A percentile compares a stretch with the other conserved stretches of the same genome.
Conservation (phyloP, 345 rosid genomes). For the Raphanus sativus region DNA sequence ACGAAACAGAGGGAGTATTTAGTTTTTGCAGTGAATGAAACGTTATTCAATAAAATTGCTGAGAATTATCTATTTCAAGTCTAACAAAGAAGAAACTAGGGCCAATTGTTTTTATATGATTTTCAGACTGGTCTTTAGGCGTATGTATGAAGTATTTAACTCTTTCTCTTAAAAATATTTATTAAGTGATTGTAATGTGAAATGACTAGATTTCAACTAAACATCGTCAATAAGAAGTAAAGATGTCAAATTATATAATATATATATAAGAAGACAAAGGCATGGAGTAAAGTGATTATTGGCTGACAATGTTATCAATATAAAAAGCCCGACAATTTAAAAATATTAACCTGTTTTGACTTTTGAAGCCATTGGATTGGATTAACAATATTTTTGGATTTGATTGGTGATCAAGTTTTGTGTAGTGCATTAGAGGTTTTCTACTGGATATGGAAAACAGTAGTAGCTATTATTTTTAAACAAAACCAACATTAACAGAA, state of each 20-base stretch:
- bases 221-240: constrained; percentile 10
- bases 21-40: neutral
- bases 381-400: neutral
- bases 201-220: constrained; percentile 40
- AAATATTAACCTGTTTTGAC: constrained; percentile 21
- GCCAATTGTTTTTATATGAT: constrained; percentile 3
- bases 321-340: constrained; percentile 14
- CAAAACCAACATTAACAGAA: neutral
- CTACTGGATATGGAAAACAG: neutral
- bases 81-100: neutral
- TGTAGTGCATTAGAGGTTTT: neutral
- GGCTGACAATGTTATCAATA: neutral
- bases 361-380: constrained; percentile 12
- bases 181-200: neutral
- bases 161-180: constrained; percentile 1
- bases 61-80: neutral
- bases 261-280: neutral
- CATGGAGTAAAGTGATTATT: constrained; percentile 14
- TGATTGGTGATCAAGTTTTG: constrained; percentile 2
- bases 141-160: constrained; percentile 26
- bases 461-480: neutral
- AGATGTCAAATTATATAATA: constrained; percentile 17
- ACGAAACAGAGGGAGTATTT: no score
- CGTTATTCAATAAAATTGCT: neutral
- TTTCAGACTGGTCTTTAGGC: constrained; percentile 13